Conservation (phyloP, 805 yeast genomes). For the Yamadazyma insecticola region DNA sequence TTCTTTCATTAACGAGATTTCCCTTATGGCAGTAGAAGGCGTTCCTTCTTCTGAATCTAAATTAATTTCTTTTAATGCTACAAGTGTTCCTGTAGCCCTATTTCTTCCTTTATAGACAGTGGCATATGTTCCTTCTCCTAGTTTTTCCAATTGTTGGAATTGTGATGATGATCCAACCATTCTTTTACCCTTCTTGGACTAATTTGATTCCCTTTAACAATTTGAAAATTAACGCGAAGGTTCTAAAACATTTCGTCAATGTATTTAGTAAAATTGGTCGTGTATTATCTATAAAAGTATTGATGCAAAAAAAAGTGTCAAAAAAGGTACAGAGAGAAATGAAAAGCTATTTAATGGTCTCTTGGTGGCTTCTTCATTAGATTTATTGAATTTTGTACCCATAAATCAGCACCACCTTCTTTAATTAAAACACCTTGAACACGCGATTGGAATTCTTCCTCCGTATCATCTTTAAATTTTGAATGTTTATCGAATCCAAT, state of each 20-base stretch:
- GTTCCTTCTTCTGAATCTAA: conserved; percentile 97
- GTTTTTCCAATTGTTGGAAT: conserved; percentile 64
- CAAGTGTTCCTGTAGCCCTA: conserved; percentile 79
- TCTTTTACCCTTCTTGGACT: too few relatives aligned
- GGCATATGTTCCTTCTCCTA: conserved; percentile 96
- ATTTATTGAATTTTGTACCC: conserved; percentile 78
- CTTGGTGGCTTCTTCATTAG: conserved; percentile 69
- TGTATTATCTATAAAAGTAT: too few relatives aligned
- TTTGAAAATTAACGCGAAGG: too few relatives aligned
- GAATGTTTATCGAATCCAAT: conserved; percentile 50
- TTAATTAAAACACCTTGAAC: conserved; percentile 58
- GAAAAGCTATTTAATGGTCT: conserved; percentile 44
- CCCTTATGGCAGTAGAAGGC: conserved; percentile 96
- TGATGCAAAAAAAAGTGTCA: too few relatives aligned
- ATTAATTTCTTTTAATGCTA: conserved; percentile 91
- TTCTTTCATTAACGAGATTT: conserved; percentile 92
- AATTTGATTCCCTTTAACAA: too few relatives aligned
- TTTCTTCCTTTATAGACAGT: conserved; percentile 96
- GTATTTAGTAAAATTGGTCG: too few relatives aligned
- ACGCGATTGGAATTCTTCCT: conserved; percentile 31
- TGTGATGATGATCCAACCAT: conserved; percentile 44
- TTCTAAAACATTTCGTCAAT: too few relatives aligned
- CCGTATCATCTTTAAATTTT: conserved; percentile 17
- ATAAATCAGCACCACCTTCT: conserved; percentile 89
- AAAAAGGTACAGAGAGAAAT: background rate